phyloP scores from a whole-genome alignment of 2,329 filamentous ascomycete genomes.

The Penicillium decumbens region DNA sequence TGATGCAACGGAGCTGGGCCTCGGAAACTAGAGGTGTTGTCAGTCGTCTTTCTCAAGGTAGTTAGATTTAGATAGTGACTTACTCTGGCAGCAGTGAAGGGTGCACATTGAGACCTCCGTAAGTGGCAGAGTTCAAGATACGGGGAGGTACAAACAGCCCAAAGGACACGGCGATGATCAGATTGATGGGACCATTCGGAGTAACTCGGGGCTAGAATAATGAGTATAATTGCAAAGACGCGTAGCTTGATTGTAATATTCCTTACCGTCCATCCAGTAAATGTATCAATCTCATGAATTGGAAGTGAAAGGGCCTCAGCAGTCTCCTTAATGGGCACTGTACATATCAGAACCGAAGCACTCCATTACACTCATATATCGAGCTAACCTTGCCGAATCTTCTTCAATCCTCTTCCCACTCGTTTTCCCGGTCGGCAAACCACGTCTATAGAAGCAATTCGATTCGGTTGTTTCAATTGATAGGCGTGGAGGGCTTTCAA shows the following conservation, averaged over 20 bases:
- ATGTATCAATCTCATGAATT: slow-evolving; percentile 73
- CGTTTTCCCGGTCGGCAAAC: slow-evolving; percentile 74
- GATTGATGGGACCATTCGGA: slow-evolving; percentile 54
- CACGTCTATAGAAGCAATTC: slow-evolving; percentile 76
- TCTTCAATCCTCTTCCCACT: slow-evolving; percentile 69
- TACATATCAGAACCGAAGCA: slow-evolving; percentile 3
- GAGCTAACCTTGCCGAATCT: slow-evolving; percentile 58
- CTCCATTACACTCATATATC: background rate
- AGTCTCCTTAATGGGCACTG: slow-evolving; percentile 68
- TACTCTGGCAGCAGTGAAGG: slow-evolving; percentile 85
- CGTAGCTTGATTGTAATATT: background rate
- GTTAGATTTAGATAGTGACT: slow-evolving; percentile 19
- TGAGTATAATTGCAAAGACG: slow-evolving; percentile 9
- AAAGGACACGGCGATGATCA: slow-evolving; percentile 91
- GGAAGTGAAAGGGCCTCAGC: slow-evolving; percentile 61
- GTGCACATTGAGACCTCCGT: slow-evolving; percentile 89
- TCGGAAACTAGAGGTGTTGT: slow-evolving; percentile 55
- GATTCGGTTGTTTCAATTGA: slow-evolving; percentile 47
- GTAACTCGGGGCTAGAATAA: slow-evolving; percentile 51
- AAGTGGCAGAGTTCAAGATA: slow-evolving; percentile 64
- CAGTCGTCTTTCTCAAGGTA: background rate
- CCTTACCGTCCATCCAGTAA: slow-evolving; percentile 71
- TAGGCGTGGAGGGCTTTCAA: slow-evolving; percentile 65
- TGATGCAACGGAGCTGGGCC: slow-evolving; percentile 85
- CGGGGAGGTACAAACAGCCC: slow-evolving; percentile 79